phyloP scores from a whole-genome alignment of 176 grass and related monocot genomes.

The Oryza coarctata region DNA sequence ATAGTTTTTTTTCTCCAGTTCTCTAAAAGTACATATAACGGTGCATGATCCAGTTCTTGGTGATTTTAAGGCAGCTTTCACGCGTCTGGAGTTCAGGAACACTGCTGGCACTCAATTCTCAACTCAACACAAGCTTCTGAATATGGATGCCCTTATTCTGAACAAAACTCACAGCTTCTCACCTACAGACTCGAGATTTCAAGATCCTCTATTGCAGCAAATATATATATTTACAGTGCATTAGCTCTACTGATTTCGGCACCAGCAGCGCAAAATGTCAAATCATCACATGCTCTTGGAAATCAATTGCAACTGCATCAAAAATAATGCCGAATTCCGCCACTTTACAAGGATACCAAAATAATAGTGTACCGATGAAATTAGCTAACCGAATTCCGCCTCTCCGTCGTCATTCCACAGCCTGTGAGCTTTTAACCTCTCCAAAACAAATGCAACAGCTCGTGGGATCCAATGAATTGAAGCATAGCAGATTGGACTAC shows the following conservation, averaged over 20 bases:
- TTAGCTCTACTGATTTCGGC: not conserved
- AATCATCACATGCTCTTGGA: slow-evolving; percentile 22
- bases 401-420: not conserved
- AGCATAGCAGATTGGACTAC: slow-evolving; percentile 32
- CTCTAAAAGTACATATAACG: not conserved
- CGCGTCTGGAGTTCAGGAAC: not conserved
- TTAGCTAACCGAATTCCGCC: slow-evolving; percentile 1
- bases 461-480: slow-evolving; percentile 25
- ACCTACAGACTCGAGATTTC: not conserved
- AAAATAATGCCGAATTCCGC: slow-evolving; percentile 2
- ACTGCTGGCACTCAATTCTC: not conserved
- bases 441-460: slow-evolving; percentile 22
- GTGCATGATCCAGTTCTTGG: not conserved
- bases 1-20: not conserved
- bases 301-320: slow-evolving; percentile 15
- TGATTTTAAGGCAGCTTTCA: not conserved
- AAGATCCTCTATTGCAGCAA: not conserved
- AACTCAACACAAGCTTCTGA: not conserved
- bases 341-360: slow-evolving; percentile 25
- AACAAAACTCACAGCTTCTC: not conserved
- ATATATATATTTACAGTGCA: slow-evolving; percentile 29
- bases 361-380: slow-evolving; percentile 8
- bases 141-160: not conserved
- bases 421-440: slow-evolving; percentile 27
- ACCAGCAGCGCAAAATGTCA: not conserved